phyloP scores from a whole-genome alignment of 2,329 filamentous ascomycete species.

The Pezicula neosporulosa region DNA sequence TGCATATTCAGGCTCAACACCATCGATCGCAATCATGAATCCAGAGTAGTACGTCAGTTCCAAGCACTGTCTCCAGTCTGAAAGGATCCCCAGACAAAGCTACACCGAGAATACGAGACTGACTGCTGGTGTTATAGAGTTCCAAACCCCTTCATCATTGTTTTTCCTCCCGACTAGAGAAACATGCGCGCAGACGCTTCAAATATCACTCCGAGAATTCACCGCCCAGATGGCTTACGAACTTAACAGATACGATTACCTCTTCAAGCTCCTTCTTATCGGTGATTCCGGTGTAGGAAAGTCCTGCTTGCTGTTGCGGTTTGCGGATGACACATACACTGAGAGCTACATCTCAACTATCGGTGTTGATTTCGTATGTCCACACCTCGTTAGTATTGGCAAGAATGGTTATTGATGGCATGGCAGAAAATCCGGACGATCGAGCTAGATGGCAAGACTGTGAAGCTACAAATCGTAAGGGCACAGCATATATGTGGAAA shows the following conservation, averaged over 20 bases:
- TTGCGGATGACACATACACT: constrained; percentile 98
- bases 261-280: constrained; percentile 99
- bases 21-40: constrained; percentile 64
- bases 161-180: constrained; percentile 1
- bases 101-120: constrained; percentile 14
- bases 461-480: constrained; percentile 98
- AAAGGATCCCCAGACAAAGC: constrained; percentile 12
- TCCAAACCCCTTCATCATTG: neutral
- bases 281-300: constrained; percentile 99
- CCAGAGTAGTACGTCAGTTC: constrained; percentile 76
- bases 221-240: constrained; percentile 16
- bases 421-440: constrained; percentile 97
- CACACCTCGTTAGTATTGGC: neutral
- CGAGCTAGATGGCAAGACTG: constrained; percentile 98
- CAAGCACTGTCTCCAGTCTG: constrained; percentile 19
- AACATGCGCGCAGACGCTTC: constrained; percentile 7
- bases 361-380: constrained; percentile 92
- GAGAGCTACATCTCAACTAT: constrained; percentile 99
- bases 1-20: neutral
- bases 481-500: neutral
- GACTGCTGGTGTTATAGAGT: constrained; percentile 6
- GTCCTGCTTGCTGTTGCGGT: constrained; percentile 96
- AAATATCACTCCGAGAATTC: constrained; percentile 3
- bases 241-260: constrained; percentile 90
- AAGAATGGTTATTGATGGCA: constrained; percentile 26